Evolutionary conservation across 176 grass and related monocot species (phyloP), one percentile per base, ranked within the genome.

Genomic region (Pontederia paniculata): DNA sequence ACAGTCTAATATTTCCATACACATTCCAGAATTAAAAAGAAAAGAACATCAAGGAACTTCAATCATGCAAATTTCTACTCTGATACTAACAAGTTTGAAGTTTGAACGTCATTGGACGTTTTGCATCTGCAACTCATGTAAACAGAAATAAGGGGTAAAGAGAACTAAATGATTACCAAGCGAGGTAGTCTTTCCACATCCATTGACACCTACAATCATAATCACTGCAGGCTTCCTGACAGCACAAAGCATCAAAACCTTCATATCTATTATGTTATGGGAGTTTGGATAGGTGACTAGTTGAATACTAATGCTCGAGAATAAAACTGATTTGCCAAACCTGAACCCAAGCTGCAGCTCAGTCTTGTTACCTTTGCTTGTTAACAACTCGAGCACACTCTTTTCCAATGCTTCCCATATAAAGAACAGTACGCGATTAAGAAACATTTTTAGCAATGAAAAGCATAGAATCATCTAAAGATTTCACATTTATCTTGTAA

Each of bases 141-240:
- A 9, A 21, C 9, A 25, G 44, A 50, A 65, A 15, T 21, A 23
- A 13, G 23, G 9, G 1, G 15, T 41, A 66, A 19, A 47, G 21
- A 21, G 51, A 50, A 51, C 8, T 5, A 58, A 69, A 48, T 70
- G 47, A 72, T 52, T 90, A 91, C 86, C 93, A 67, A 97, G 58
- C 0, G 86, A 91, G 0, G 86, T 97, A 46, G 93, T 97, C 46
- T 97, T 91, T 64, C 93, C 93, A 74, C 93, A 83, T 10, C 93
- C 93, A 73, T 97, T 97, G 52, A 97, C 93, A 55, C 93, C 93
- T 28, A 97, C 83, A 48, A 98, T 77, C 86, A 98, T 84, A 73
- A 98, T 74, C 2, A 91, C 80, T 0, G 81, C 86, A 28, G 83
- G 86, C 18, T 98, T 98, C 69, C 86, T 88, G 77, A 25, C n/a